Conservation (phyloP, 441 rosid genomes). For the Pelargonium exstipulatum region DNA sequence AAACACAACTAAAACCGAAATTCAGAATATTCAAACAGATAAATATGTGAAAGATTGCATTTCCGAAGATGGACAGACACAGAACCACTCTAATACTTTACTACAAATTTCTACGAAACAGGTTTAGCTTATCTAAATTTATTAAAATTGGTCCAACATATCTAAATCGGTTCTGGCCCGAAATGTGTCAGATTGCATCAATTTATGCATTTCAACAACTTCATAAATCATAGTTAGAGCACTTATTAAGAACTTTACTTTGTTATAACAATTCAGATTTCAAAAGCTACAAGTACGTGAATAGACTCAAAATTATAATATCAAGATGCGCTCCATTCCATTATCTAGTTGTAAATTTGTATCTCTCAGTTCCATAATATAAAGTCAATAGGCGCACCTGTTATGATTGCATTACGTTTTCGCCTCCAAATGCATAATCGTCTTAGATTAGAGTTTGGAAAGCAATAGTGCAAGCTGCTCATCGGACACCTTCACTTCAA, state of each 20-base stretch:
- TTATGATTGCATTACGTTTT: not conserved
- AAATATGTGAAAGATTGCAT: not conserved
- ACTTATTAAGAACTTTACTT: not conserved
- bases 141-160: not conserved
- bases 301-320: not conserved
- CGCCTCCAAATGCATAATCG: not conserved
- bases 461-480: constrained; percentile 58
- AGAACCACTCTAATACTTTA: not conserved
- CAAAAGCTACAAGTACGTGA: not conserved
- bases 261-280: not conserved
- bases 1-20: not conserved
- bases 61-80: not conserved
- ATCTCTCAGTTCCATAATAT: not conserved
- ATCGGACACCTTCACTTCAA: constrained; percentile 51
- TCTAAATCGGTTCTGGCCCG: not conserved
- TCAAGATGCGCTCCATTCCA: not conserved
- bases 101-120: not conserved
- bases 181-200: not conserved
- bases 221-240: not conserved
- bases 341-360: not conserved
- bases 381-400: not conserved
- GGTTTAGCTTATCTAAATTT: not conserved
- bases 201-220: not conserved
- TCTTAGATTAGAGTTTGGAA: constrained; percentile 36
- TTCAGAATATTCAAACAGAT: not conserved